These are phyloP conservation scores for Viola odorata DNA, from an alignment of 345 rosid species.

Conservation along the genomic window DNA sequence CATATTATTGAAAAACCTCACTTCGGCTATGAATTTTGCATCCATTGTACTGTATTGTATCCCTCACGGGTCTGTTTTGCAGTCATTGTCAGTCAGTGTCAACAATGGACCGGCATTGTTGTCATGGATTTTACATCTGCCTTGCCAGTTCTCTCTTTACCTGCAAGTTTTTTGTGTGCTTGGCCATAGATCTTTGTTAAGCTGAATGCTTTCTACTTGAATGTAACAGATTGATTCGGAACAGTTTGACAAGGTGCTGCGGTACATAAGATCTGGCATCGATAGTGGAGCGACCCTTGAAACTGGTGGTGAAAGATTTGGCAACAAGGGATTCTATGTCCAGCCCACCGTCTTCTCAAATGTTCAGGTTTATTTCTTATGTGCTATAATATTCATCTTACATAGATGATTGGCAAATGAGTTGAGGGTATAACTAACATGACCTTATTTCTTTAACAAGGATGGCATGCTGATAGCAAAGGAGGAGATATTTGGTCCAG, in stretches of 20 bases:
- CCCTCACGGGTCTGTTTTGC: too few relatives aligned
- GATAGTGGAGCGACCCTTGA: conserved; percentile 87
- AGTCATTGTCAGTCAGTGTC: too few relatives aligned
- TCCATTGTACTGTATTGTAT: too few relatives aligned
- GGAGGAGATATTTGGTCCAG: conserved; percentile 96
- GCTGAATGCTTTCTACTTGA: not conserved
- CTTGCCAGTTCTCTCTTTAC: not conserved
- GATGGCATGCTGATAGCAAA: conserved; percentile 86
- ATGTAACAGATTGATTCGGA: conserved; percentile 53
- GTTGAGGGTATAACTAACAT: not conserved
- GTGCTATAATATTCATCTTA: not conserved
- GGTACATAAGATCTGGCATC: conserved; percentile 61
- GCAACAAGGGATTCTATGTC: conserved; percentile 69
- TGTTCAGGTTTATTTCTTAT: conserved; percentile 46
- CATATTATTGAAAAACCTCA: too few relatives aligned
- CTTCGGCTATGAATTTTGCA: too few relatives aligned
- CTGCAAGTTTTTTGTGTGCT: not conserved
- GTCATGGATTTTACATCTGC: not conserved
- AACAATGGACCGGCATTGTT: too few relatives aligned
- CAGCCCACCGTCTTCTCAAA: conserved; percentile 97
- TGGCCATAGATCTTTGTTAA: not conserved
- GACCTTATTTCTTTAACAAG: conserved; percentile 24
- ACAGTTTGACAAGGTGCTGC: conserved; percentile 67
- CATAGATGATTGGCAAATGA: not conserved
- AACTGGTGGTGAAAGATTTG: conserved; percentile 73